Evolutionary conservation across 2,329 filamentous ascomycete species (phyloP).

Genomic region (Fusarium pseudonygamai): DNA sequence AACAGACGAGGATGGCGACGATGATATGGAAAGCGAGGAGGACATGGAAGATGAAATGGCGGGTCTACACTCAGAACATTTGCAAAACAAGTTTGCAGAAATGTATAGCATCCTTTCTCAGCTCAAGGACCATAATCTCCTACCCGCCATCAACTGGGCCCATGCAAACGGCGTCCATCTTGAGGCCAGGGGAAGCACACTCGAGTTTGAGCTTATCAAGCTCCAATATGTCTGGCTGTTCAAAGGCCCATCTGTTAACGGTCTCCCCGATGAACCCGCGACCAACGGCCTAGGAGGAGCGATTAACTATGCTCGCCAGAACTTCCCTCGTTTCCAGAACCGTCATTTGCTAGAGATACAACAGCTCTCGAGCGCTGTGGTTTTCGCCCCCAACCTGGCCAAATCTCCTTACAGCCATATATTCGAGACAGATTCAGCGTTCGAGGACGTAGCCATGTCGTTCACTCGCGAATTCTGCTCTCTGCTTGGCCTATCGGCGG

Average conservation of each 20-base stretch:
- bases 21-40: constrained; percentile 47
- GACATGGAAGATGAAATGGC: constrained; percentile 41
- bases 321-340: constrained; percentile 78
- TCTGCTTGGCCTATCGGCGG: constrained; percentile 85
- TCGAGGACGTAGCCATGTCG: constrained; percentile 83
- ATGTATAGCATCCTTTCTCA: constrained; percentile 92
- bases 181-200: constrained; percentile 85
- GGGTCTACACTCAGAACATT: constrained; percentile 53
- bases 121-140: constrained; percentile 77
- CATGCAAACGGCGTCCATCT: constrained; percentile 73
- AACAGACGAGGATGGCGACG: constrained; percentile 47
- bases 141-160: constrained; percentile 90
- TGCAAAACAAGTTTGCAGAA: constrained; percentile 83
- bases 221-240: constrained; percentile 93
- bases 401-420: constrained; percentile 81
- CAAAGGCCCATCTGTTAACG: constrained; percentile 66
- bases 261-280: constrained; percentile 60
- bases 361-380: constrained; percentile 81
- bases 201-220: constrained; percentile 93
- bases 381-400: constrained; percentile 78
- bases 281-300: constrained; percentile 70
- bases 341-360: constrained; percentile 83
- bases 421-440: constrained; percentile 79
- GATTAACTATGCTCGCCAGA: constrained; percentile 76
- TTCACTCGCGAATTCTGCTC: constrained; percentile 97